Conservation (phyloP, 306 rosid genomes). For the Fragaria vesca region DNA sequence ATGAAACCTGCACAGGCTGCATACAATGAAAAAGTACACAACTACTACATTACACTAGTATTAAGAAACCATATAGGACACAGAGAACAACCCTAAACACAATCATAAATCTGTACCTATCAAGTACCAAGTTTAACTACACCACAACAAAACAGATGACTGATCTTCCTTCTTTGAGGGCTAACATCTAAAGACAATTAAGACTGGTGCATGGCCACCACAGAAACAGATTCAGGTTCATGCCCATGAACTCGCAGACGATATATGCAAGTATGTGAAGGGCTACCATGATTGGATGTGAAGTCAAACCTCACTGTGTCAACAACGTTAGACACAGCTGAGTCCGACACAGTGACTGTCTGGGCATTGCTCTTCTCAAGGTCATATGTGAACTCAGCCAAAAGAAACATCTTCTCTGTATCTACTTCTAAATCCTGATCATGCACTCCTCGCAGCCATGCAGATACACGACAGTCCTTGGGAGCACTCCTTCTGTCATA, state of each 20-base stretch:
- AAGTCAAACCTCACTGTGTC: conserved; percentile 81
- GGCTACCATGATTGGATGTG: conserved; percentile 81
- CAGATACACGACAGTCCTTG: conserved; percentile 82
- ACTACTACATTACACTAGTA: not conserved
- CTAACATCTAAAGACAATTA: conserved; percentile 15
- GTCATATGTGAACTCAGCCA: conserved; percentile 69
- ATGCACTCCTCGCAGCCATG: conserved; percentile 64
- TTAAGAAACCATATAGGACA: not conserved
- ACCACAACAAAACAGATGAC: conserved; percentile 27
- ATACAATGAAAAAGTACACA: not conserved
- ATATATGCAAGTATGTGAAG: conserved; percentile 91
- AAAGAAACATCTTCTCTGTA: conserved; percentile 45
- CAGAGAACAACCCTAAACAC: not conserved
- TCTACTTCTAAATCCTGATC: conserved; percentile 30
- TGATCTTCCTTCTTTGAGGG: not conserved
- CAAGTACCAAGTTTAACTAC: conserved; percentile 27
- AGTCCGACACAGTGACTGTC: conserved; percentile 56
- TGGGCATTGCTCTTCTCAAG: conserved; percentile 97
- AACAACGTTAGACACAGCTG: conserved; percentile 39
- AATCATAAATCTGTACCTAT: conserved; percentile 11
- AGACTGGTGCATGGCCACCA: conserved; percentile 51
- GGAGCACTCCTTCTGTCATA: conserved; percentile 89
- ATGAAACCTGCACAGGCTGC: not conserved
- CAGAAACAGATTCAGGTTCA: conserved; percentile 60
- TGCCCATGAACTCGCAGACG: conserved; percentile 89